Conservation (phyloP, 148 eudicot genomes). For the Vaccinium vitisidaea region DNA sequence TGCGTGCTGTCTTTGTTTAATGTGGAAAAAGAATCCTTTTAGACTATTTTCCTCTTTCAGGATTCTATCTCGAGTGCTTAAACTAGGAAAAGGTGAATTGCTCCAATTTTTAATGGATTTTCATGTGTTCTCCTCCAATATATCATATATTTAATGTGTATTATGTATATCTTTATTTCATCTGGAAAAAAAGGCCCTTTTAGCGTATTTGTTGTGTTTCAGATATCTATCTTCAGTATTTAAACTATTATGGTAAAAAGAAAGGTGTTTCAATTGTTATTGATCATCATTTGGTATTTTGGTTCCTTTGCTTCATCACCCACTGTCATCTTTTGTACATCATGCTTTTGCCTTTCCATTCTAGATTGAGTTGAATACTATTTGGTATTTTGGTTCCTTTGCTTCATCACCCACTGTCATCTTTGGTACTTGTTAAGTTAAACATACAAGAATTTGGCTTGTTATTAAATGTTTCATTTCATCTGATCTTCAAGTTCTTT, state of each 20-base stretch:
- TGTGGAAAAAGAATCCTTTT: not conserved
- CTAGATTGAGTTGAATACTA: slow-evolving; percentile 14
- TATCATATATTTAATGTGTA: not conserved
- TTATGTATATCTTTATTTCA: not conserved
- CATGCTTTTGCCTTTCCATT: slow-evolving; percentile 3
- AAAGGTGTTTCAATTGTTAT: not conserved
- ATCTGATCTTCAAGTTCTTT: not conserved
- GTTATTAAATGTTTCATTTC: not conserved
- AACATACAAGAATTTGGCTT: not conserved
- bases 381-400: too few relatives aligned
- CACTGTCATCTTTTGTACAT: not conserved
- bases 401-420: too few relatives aligned
- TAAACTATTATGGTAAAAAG: not conserved
- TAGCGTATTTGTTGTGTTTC: not conserved
- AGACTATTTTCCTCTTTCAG: not conserved
- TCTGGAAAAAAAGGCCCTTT: not conserved
- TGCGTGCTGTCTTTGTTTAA: not conserved
- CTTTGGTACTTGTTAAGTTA: not conserved
- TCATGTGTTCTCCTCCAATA: not conserved
- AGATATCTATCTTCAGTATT: not conserved
- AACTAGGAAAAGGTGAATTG: not conserved
- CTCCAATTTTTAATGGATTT: not conserved
- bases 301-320: not conserved
- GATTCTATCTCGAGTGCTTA: slow-evolving; percentile 7
- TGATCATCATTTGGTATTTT: not conserved